Conservation (phyloP, 139 green algal species). For the Diplosphaera chodatii region DNA sequence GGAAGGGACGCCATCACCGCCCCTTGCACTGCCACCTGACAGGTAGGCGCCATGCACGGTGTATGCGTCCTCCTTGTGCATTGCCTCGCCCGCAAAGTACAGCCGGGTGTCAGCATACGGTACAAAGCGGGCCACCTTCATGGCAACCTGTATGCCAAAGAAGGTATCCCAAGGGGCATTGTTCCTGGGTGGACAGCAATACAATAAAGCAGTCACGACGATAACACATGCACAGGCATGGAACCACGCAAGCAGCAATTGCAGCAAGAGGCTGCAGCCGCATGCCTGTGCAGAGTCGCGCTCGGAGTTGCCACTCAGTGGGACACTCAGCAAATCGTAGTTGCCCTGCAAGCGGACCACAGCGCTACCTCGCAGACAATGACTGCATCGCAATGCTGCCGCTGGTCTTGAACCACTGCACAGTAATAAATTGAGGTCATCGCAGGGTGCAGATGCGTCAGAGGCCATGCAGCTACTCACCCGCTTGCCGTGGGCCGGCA, state of each 20-base stretch:
- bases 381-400: no score
- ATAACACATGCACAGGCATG: no score
- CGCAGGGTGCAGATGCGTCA: no score
- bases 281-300: neutral
- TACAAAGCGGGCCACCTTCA: neutral
- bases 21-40: neutral
- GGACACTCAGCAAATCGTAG: slow-evolving; percentile 14
- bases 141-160: neutral
- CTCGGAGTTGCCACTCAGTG: neutral
- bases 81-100: slow-evolving; percentile 31
- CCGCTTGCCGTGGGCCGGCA: slow-evolving; percentile 2
- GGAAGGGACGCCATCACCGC: neutral
- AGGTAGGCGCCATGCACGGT: slow-evolving; percentile 22
- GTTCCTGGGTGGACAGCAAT: no score
- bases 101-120: slow-evolving; percentile 9
- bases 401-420: no score
- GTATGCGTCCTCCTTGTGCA: slow-evolving; percentile 15
- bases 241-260: no score
- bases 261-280: no score
- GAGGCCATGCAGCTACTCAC: no score
- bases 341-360: neutral
- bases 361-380: no score
- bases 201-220: no score
- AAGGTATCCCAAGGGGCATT: no score
- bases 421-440: no score